Base-by-base conservation (phyloP, 768 basidiomycete species). In the Cystofilobasidium bisporidii region DNA sequence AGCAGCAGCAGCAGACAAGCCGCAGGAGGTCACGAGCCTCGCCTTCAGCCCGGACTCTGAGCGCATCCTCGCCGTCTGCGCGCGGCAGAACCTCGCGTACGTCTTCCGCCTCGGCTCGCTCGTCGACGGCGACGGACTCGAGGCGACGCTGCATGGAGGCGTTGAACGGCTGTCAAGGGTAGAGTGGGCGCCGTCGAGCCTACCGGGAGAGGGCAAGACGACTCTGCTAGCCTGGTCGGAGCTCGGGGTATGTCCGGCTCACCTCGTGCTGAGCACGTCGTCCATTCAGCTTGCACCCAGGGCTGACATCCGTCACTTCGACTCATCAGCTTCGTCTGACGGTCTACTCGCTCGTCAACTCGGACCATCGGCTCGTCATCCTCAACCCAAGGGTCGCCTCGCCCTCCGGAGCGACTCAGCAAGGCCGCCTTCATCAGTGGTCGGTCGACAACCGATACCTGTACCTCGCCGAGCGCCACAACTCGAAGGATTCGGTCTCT, bases 31-130 rank as follows among this genome's bases (percentile, higher is more conserved):
- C 72, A 86, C 89, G 22, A 86, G 87, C 72, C 79, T 87, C 3
- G 85, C 82, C 9, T 97, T 91, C 91, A 90, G 90, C 22, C 85
- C 83, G 73, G 91, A 94, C 74, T 89, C 91, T 1, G 87, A 90
- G 75, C 89, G 88, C 74, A 80, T 96, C 65, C 79, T 94, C 20
- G 89, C 87, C 18, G 87, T 86, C 26, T 89, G 85, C 71, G 82
- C 85, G n/a, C 86, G 84, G 72, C 77, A 78, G 58, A 86, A 87
- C 4, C 77, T 85, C 30, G 87, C 89, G 18, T 85, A 86, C 74
- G 82, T 92, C 45, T 86, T 86, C 77, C 89, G 87, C 69, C 79
- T 94, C 71, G 81, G 85, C 33, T 43, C 43, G 28, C 40, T 64
- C 3, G 36, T 36, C 17, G 65, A 91, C 72, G 79, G 82, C 10